Conservation (phyloP, 2,329 filamentous ascomycete genomes). For the Didymellaceae sp. region DNA sequence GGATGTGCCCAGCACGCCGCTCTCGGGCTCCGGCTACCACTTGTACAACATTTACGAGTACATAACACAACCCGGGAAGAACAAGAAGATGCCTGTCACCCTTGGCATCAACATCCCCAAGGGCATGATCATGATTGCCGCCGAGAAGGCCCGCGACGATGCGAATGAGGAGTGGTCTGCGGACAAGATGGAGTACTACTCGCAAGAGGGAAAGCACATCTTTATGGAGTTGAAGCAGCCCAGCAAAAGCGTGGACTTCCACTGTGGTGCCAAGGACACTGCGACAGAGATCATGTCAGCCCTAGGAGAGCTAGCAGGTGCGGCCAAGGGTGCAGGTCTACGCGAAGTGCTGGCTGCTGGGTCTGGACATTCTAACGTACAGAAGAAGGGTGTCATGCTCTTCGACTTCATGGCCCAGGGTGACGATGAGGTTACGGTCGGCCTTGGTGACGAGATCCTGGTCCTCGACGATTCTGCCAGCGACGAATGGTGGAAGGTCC, state of each 20-base stretch:
- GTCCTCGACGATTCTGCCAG: conserved; percentile 89
- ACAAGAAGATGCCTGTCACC: conserved; percentile 98
- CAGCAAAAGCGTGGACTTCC: conserved; percentile 94
- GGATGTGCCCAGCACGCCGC: conserved; percentile 43
- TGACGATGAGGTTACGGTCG: conserved; percentile 94
- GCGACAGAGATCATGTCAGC: conserved; percentile 90
- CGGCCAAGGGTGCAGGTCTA: conserved; percentile 80
- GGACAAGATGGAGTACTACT: conserved; percentile 96
- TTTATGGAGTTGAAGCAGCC: conserved; percentile 92
- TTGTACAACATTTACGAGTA: conserved; percentile 98
- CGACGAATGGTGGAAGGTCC: conserved; percentile 98
- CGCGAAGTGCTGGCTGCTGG: conserved; percentile 86
- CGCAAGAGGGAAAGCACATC: conserved; percentile 96
- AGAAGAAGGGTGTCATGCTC: conserved; percentile 84
- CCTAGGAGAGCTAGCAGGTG: conserved; percentile 87
- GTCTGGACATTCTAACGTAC: conserved; percentile 63
- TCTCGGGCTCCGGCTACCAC: conserved; percentile 81
- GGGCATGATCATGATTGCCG: conserved; percentile 87
- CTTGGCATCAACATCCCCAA: conserved; percentile 91
- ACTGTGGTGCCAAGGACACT: conserved; percentile 96
- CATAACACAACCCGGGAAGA: conserved; percentile 94
- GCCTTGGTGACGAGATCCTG: conserved; percentile 86
- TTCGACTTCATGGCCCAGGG: conserved; percentile 98
- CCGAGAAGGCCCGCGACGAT: conserved; percentile 82
- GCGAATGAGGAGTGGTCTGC: conserved; percentile 91